Evolutionary conservation across 495 filamentous ascomycete genomes (phyloP).

Genomic region (Rostrohypoxylon terebratum): DNA sequence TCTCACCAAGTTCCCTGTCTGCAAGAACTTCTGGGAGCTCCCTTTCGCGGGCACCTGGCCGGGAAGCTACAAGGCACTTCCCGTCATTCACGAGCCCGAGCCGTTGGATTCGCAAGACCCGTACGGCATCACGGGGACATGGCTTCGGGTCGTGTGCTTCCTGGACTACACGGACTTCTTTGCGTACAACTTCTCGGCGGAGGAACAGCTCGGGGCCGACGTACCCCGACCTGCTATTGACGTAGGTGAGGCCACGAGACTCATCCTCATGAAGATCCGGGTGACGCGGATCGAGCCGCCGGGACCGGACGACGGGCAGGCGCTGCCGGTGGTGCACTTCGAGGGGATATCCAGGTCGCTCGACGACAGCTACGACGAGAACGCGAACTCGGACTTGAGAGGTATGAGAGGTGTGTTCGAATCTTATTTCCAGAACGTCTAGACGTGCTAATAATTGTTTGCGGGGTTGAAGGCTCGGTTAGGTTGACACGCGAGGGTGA

Average conservation of each 20-base stretch:
- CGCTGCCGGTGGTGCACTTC: slow-evolving; percentile 69
- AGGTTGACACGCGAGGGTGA: slow-evolving; percentile 70
- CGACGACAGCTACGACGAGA: slow-evolving; percentile 68
- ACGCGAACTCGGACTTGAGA: slow-evolving; percentile 66
- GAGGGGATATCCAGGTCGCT: slow-evolving; percentile 65
- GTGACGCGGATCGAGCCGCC: slow-evolving; percentile 65
- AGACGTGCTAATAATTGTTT: slow-evolving; percentile 36
- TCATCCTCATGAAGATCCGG: slow-evolving; percentile 71
- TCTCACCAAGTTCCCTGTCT: slow-evolving; percentile 55
- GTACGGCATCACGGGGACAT: slow-evolving; percentile 69
- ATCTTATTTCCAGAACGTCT: neutral
- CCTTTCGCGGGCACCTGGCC: slow-evolving; percentile 66
- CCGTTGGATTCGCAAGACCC: slow-evolving; percentile 65
- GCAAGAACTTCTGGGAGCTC: slow-evolving; percentile 60
- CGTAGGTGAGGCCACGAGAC: slow-evolving; percentile 68
- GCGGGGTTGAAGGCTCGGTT: slow-evolving; percentile 59
- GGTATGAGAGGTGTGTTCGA: slow-evolving; percentile 56
- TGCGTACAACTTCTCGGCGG: slow-evolving; percentile 66
- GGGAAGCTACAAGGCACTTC: slow-evolving; percentile 55
- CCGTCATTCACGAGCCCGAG: slow-evolving; percentile 47
- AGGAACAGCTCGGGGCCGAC: slow-evolving; percentile 46
- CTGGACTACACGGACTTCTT: slow-evolving; percentile 72
- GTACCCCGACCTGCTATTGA: slow-evolving; percentile 63
- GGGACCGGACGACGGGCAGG: slow-evolving; percentile 61
- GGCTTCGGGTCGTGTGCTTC: slow-evolving; percentile 61